phyloP scores from a whole-genome alignment of 2,329 filamentous ascomycete genomes.

The Incumbomyces delicatus region DNA sequence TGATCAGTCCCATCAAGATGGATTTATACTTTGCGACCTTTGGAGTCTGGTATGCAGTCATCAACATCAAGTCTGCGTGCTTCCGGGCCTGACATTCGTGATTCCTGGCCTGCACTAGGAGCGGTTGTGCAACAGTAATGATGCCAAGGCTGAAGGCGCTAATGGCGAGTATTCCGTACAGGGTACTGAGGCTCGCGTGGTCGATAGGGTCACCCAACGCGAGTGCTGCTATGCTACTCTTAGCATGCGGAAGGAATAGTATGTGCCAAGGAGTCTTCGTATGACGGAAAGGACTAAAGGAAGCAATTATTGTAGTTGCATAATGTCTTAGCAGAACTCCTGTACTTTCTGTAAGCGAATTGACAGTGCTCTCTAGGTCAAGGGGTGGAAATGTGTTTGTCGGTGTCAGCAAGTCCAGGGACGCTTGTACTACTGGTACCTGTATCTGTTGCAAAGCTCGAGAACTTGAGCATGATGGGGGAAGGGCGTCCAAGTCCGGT shows the following conservation, averaged over 20 bases:
- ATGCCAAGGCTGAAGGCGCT: slow-evolving; percentile 34
- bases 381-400: no score
- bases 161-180: slow-evolving; percentile 34
- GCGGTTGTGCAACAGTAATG: slow-evolving; percentile 27
- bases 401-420: no score
- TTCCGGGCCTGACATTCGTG: slow-evolving; percentile 27
- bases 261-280: slow-evolving; percentile 38
- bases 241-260: slow-evolving; percentile 33
- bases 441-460: no score
- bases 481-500: no score
- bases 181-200: slow-evolving; percentile 30
- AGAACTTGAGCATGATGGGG: no score
- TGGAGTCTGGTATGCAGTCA: slow-evolving; percentile 27
- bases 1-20: slow-evolving; percentile 36
- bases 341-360: no score
- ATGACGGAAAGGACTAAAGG: slow-evolving; percentile 24
- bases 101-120: slow-evolving; percentile 20
- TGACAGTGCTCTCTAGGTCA: no score
- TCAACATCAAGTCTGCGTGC: slow-evolving; percentile 26
- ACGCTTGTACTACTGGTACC: no score
- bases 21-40: slow-evolving; percentile 36
- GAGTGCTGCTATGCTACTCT: slow-evolving; percentile 34
- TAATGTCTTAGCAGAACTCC: slow-evolving; percentile 32
- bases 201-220: slow-evolving; percentile 32
- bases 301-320: slow-evolving; percentile 26